Evolutionary conservation across 2,329 filamentous ascomycete species (phyloP).

Genomic region (Didymella exigua): DNA sequence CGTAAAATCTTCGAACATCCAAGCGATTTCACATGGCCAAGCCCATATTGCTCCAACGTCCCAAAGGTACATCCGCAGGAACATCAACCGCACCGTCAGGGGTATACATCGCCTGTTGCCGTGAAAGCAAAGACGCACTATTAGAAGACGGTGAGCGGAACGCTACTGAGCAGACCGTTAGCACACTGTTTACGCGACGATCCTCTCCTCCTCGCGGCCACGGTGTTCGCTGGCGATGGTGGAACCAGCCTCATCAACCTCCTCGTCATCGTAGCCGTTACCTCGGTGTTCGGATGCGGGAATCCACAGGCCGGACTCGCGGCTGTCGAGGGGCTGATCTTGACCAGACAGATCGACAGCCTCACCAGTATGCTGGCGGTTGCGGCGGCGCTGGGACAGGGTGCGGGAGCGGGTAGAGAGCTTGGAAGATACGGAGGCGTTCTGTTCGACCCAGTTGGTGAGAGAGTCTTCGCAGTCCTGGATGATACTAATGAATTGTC

Average conservation of each 20-base stretch:
- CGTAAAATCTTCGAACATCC: constrained; percentile 12
- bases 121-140: constrained; percentile 30
- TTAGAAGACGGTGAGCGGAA: constrained; percentile 30
- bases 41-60: constrained; percentile 4
- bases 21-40: constrained; percentile 7
- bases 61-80: constrained; percentile 6
- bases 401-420: constrained; percentile 87
- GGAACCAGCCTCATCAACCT: constrained; percentile 61
- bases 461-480: constrained; percentile 98
- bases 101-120: constrained; percentile 42
- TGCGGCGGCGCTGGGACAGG: constrained; percentile 76
- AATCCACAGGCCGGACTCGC: constrained; percentile 81
- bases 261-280: constrained; percentile 68
- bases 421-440: constrained; percentile 85
- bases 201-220: constrained; percentile 56
- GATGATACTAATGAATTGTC: constrained; percentile 70
- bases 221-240: constrained; percentile 51
- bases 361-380: constrained; percentile 68
- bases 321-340: constrained; percentile 74
- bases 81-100: constrained; percentile 32
- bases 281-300: constrained; percentile 71
- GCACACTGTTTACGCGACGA: constrained; percentile 37
- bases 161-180: constrained; percentile 27
- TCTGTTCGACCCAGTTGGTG: constrained; percentile 94
- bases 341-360: constrained; percentile 83